Evolutionary conservation across 148 eudicot species (phyloP).

Genomic region (Rhododendron vialii): DNA sequence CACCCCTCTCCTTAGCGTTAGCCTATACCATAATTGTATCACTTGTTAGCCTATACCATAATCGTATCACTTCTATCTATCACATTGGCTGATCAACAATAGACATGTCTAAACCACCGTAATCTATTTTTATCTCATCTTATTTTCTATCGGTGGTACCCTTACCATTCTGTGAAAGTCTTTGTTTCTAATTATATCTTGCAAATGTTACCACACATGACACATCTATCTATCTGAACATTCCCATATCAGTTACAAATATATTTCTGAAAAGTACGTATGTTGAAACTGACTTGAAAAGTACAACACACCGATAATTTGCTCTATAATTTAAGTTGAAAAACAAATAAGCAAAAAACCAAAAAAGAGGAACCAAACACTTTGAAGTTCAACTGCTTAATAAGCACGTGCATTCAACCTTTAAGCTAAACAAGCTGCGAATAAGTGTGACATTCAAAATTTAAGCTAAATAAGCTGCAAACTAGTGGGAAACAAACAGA

Average conservation of each 20-base stretch:
- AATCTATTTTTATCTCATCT: not conserved
- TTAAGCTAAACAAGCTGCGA: not conserved
- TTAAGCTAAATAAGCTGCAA: constrained; percentile 43
- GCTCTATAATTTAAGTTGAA: not conserved
- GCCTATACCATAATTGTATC: not conserved
- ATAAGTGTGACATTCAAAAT: not conserved
- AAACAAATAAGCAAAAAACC: not conserved
- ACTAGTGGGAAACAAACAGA: not conserved
- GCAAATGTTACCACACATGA: not conserved
- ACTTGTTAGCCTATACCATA: not conserved
- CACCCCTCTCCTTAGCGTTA: not conserved
- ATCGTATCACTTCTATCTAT: not conserved
- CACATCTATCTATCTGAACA: not conserved
- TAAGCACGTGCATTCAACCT: not conserved
- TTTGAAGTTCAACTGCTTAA: not conserved
- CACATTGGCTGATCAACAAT: not conserved
- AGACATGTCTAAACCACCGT: not conserved
- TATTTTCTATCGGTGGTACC: no score
- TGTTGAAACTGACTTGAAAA: not conserved
- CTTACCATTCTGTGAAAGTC: not conserved
- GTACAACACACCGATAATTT: not conserved
- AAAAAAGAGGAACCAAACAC: not conserved
- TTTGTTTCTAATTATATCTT: not conserved
- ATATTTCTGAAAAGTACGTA: not conserved
- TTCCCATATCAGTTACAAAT: not conserved